Evolutionary conservation across 2,329 filamentous ascomycete genomes (phyloP), one percentile per base, ranked within the genome.

Genomic region (Ophiostoma ulmi): DNA sequence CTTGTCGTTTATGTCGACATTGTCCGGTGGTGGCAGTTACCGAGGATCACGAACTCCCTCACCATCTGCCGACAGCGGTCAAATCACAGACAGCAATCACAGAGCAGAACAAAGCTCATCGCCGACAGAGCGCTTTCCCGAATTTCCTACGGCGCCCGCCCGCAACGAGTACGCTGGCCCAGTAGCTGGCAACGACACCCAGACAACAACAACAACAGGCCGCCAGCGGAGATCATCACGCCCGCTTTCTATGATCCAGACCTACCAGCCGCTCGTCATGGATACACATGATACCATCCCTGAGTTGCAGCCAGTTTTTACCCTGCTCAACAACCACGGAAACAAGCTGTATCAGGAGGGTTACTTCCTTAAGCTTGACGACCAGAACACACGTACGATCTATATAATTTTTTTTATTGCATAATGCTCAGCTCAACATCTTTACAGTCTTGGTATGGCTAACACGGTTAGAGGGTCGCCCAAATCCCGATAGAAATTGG

Each of bases 301-400:
- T 52, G 95, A 99, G 84, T 85, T 99, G 73, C 91, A 93, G 81
- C 94, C 94, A 74, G 94, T 98, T 76, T 98, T 98, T 80, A 92
- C 88, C 72, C 95, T 93, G 78, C 86, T 99, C 74, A 98, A 97
- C 81, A 95, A 91, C 80, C 95, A 99, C 79, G 90, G 89, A 71
- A 97, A 97, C 80, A 98, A 98, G 81, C 83, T 98, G 70, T 99
- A 98, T 79, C 94, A 97, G 76, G 95, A 99, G 81, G 95, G 95
- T 52, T 99, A 98, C 78, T 98, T 99, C 75, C 82, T 99, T 75
- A 99, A 98, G 81, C 83, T 99, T 67, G 94, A 97, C 79, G 95
- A 99, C 80, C 89, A 97, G 75, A 96, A 98, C 77, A 90, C 89
- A 70, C 90, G 94, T 97, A 86, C 76, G 92, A 87, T 66, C 26